Percentiles rank a stretch among this genome's conserved stretches.
Evolutionary conservation across 495 filamentous ascomycete species (phyloP).

Genomic region (Penicillium paxilli): DNA sequence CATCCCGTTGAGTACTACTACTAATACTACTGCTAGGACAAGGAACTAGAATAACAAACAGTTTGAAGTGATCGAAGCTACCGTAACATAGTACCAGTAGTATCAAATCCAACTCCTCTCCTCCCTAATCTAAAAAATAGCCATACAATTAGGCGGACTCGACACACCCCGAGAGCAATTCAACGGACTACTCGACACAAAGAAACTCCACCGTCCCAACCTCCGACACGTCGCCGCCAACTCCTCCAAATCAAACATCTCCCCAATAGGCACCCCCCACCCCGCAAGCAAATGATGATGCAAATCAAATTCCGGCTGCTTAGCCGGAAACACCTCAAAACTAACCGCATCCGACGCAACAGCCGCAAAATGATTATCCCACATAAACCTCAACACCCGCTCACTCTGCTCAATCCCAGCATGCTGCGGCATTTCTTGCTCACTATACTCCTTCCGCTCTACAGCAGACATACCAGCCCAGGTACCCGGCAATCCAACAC

Average conservation of each 20-base stretch:
- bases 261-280: conserved; percentile 67
- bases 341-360: conserved; percentile 66
- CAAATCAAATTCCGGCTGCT: conserved; percentile 52
- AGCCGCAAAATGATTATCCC: conserved; percentile 68
- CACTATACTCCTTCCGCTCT: conserved; percentile 36
- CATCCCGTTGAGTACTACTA: no score
- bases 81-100: no score
- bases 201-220: conserved; percentile 66
- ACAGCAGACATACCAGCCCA: conserved; percentile 45
- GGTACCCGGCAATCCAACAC: conserved; percentile 58
- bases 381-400: conserved; percentile 63
- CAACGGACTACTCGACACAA: conserved; percentile 65
- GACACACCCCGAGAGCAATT: conserved; percentile 52
- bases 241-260: conserved; percentile 64
- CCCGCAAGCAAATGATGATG: conserved; percentile 67
- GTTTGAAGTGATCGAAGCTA: no score
- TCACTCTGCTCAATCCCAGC: conserved; percentile 65
- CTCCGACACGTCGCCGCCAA: conserved; percentile 52
- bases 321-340: conserved; percentile 63
- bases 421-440: conserved; percentile 49
- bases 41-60: no score
- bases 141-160: conserved; percentile 50
- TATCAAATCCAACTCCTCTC: no score
- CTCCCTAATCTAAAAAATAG: conserved; percentile 43
- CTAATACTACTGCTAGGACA: no score